Evolutionary conservation across 768 basidiomycete species (phyloP), one percentile per base, ranked within the genome.

Genomic region (Mycena indigotica): DNA sequence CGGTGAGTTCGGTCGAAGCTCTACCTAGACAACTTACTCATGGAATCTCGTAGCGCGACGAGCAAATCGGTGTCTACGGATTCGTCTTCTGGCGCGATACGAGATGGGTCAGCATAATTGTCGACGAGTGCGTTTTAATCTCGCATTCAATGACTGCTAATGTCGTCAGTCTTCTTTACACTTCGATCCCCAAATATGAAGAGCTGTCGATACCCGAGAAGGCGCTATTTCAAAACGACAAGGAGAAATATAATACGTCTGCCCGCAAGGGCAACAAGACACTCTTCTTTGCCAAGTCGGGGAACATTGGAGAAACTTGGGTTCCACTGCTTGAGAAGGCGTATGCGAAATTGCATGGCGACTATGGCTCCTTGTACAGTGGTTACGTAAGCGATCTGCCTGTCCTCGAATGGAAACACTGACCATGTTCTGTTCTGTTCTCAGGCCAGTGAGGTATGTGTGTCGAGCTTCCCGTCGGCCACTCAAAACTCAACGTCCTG

Each of bases 81-180:
- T 75, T 75, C 63, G 69, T 73, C 13, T 74, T 75, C 56, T 72
- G 60, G 58, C 54, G 73, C 1, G 73, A 75, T 38, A 53, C 61
- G 32, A 64, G 66, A 35, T 75, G 73, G 73, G 67, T 67, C 23
- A 70, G 70, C 52, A 72, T 75, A 4, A 69, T 75, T 32, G 69
- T 75, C 28, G 73, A 75, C 54, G 73, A 75, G 72, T 71, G 13
- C 23, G 70, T 67, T 50, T 52, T 28, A 28, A 25, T 21, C 16
- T 48, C 5, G 3, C 5, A 21, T 19, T 24, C 39, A 2, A 10
- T 23, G 3, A 13, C 5, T 48, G 13, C 16, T 10, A 6, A 23
- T 23, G 2, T 52, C n/a, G 23, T 8, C 21, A 74, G 73, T 54
- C 67, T 69, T 19, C 68, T 75, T 15, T 74, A 52, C 57, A 69